Percentiles rank a stretch among this genome's conserved stretches.
These are phyloP conservation scores for Aspergillus indologenus DNA, from an alignment of 495 filamentous ascomycete species.

Conservation along the genomic window DNA sequence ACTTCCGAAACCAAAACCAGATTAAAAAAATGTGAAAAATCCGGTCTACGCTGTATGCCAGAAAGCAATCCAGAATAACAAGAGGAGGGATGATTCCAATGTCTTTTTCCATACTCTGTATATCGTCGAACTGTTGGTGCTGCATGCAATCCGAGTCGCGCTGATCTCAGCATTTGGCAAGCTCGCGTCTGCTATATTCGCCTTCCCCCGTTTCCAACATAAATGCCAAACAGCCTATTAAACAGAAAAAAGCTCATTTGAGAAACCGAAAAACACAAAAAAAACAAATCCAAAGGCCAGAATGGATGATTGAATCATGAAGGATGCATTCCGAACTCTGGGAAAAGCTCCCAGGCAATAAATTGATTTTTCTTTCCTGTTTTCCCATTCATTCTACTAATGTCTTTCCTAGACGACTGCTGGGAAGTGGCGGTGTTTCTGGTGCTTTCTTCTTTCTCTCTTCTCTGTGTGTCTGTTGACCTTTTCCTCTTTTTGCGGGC, in stretches of 20 bases:
- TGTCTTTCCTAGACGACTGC: constrained; percentile 40
- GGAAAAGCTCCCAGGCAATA: constrained; percentile 30
- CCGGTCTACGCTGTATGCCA: constrained; percentile 24
- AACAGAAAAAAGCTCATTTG: constrained; percentile 7
- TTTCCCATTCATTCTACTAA: constrained; percentile 30
- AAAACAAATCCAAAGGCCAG: constrained; percentile 20
- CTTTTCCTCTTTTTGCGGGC: constrained; percentile 24
- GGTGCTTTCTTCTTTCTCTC: constrained; percentile 35
- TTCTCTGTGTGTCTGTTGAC: constrained; percentile 8
- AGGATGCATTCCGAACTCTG: constrained; percentile 35
- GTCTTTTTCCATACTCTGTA: constrained; percentile 22
- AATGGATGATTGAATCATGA: constrained; percentile 30
- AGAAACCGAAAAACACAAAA: constrained; percentile 19
- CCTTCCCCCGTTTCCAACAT: constrained; percentile 15
- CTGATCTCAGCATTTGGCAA: constrained; percentile 17
- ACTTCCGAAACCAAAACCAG: neutral
- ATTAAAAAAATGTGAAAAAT: neutral
- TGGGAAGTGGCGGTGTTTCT: constrained; percentile 46
- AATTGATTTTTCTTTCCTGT: constrained; percentile 28
- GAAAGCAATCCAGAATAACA: constrained; percentile 11
- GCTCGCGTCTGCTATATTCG: constrained; percentile 15
- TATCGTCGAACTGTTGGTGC: constrained; percentile 14
- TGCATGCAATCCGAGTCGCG: constrained; percentile 6
- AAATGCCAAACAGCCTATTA: neutral
- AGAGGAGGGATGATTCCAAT: constrained; percentile 6